Evolutionary conservation across 139 green algal species (phyloP).

Genomic region (Closterium sp.): DNA sequence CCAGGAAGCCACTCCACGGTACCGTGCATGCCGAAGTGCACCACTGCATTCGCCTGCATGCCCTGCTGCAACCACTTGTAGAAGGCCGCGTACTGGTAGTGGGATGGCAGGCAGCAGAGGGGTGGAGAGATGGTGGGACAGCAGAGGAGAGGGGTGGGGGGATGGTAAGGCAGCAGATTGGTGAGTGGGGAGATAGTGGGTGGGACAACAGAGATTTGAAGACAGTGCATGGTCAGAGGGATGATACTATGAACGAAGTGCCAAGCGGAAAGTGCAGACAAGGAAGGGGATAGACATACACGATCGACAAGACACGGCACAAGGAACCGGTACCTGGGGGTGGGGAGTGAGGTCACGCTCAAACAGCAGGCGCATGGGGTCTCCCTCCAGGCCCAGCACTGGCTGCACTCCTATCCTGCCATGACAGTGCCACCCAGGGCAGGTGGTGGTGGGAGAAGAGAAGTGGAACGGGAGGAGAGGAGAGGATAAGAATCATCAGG

Average conservation of each 20-base stretch:
- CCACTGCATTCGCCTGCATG: constrained; percentile 78
- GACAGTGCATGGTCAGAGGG: no score
- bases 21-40: constrained; percentile 98
- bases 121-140: no score
- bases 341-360: constrained; percentile 96
- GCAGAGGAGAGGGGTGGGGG: no score
- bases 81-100: constrained; percentile 90
- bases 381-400: constrained; percentile 89
- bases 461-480: not conserved
- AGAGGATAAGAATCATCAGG: not conserved
- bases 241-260: no score
- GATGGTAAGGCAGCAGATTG: not conserved
- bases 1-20: constrained; percentile 97
- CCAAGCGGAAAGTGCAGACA: no score
- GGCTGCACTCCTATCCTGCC: constrained; percentile 85
- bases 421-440: not conserved
- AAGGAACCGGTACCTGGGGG: constrained; percentile 59
- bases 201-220: no score
- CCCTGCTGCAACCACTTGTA: constrained; percentile 88
- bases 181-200: not conserved
- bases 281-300: no score
- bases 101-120: no score
- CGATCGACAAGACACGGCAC: no score
- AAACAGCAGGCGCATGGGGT: constrained; percentile 98
- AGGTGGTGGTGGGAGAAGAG: no score